phyloP scores from a whole-genome alignment of 192 early-diverging fungal species.

The Rhizophagus clarus region DNA sequence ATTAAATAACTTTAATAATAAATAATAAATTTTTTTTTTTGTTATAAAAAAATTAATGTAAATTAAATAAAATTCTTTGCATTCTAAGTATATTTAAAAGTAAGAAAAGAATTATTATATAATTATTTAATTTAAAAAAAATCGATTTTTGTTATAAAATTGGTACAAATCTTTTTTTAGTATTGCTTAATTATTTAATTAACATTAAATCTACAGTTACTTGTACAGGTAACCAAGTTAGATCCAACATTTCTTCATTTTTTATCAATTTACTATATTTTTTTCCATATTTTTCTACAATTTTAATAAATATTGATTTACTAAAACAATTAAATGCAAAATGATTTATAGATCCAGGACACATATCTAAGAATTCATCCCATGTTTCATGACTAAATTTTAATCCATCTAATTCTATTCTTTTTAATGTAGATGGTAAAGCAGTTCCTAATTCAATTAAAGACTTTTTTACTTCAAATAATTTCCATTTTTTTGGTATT shows the following conservation, averaged over 20 bases:
- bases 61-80: too few species aligned
- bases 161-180: not conserved
- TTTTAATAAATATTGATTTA: not conserved
- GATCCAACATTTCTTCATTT: not conserved
- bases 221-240: not conserved
- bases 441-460: constrained; percentile 1
- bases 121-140: too few species aligned
- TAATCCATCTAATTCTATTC: not conserved
- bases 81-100: too few species aligned
- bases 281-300: not conserved
- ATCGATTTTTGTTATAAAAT: too few species aligned
- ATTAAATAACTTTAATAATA: too few species aligned
- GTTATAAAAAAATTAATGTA: too few species aligned
- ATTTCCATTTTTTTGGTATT: not conserved
- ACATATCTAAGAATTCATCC: not conserved
- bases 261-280: not conserved
- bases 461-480: not conserved
- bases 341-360: not conserved
- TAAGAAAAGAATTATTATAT: too few species aligned
- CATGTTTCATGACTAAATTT: not conserved
- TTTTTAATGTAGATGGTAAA: not conserved
- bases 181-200: not conserved
- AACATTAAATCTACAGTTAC: not conserved
- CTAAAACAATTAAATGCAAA: constrained; percentile 4
- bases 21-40: too few species aligned